These are phyloP conservation scores for Jamesozyma rosinii DNA, from an alignment of 805 yeast species.

Conservation along the genomic window DNA sequence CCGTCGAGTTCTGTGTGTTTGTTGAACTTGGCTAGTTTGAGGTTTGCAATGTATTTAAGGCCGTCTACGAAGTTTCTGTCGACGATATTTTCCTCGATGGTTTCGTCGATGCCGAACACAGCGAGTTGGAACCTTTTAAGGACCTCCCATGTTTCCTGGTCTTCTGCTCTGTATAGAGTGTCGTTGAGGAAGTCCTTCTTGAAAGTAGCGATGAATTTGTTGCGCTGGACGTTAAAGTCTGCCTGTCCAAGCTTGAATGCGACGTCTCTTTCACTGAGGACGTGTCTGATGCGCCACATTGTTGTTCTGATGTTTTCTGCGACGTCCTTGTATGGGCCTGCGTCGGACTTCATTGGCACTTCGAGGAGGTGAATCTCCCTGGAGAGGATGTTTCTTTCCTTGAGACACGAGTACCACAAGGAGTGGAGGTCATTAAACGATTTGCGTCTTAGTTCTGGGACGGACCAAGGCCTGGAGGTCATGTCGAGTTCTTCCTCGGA, in stretches of 20 bases:
- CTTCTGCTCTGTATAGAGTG: constrained; percentile 44
- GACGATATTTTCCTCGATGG: constrained; percentile 48
- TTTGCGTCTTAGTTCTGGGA: constrained; percentile 83
- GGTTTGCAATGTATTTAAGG: constrained; percentile 54
- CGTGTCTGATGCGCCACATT: constrained; percentile 78
- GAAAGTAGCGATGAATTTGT: constrained; percentile 40
- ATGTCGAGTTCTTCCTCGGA: constrained; percentile 42
- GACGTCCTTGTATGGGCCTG: constrained; percentile 29
- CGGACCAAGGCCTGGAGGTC: constrained; percentile 71
- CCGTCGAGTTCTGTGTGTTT: constrained; percentile 2
- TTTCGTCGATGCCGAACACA: constrained; percentile 71
- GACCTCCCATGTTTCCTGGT: constrained; percentile 52
- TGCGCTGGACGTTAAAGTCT: constrained; percentile 35
- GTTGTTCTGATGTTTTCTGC: constrained; percentile 45
- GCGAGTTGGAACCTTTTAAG: constrained; percentile 74
- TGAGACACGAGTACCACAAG: constrained; percentile 80
- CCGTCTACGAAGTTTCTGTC: constrained; percentile 59
- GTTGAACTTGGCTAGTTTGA: constrained; percentile 52
- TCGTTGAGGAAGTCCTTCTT: constrained; percentile 30
- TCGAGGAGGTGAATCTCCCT: constrained; percentile 56
- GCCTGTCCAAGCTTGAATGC: constrained; percentile 53
- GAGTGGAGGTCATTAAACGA: constrained; percentile 85
- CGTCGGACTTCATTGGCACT: constrained; percentile 30
- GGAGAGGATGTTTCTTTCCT: constrained; percentile 69
- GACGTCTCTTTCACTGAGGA: constrained; percentile 74